Evolutionary conservation across 2,329 filamentous ascomycete genomes (phyloP).

Genomic region (Daldinia sp.): DNA sequence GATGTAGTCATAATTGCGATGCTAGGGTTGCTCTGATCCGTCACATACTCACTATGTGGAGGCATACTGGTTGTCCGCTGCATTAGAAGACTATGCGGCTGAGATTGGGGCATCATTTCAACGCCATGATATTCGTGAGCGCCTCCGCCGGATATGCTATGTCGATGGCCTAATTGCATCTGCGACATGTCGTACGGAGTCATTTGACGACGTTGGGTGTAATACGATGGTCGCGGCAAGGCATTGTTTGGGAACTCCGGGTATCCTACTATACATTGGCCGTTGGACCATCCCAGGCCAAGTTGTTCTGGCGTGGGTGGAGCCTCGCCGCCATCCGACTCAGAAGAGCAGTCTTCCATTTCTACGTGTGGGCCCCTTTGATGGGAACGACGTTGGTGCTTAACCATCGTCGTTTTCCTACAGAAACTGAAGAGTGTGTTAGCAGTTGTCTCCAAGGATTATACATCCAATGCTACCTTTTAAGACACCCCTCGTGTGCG

Average conservation of each 20-base stretch:
- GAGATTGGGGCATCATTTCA: slow-evolving; percentile 53
- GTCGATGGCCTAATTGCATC: slow-evolving; percentile 56
- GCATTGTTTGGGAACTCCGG: slow-evolving; percentile 49
- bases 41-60: slow-evolving; percentile 61
- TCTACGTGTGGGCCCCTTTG: slow-evolving; percentile 66
- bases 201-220: slow-evolving; percentile 63
- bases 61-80: slow-evolving; percentile 59
- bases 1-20: slow-evolving; percentile 68
- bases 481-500: slow-evolving; percentile 66
- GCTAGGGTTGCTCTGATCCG: slow-evolving; percentile 68
- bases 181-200: slow-evolving; percentile 55
- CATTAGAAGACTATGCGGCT: slow-evolving; percentile 56
- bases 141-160: slow-evolving; percentile 56
- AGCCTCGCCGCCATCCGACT: slow-evolving; percentile 66
- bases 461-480: slow-evolving; percentile 56
- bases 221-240: slow-evolving; percentile 63
- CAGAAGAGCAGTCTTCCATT: slow-evolving; percentile 63
- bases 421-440: slow-evolving; percentile 64
- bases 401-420: slow-evolving; percentile 76
- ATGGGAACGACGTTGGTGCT: slow-evolving; percentile 70
- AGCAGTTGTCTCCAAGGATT: slow-evolving; percentile 12
- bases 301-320: slow-evolving; percentile 64
- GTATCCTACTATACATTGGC: slow-evolving; percentile 52
- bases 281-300: slow-evolving; percentile 60
- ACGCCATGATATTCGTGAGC: slow-evolving; percentile 56